Base-by-base conservation (phyloP, 768 basidiomycete genomes). In the Saitozyma sp. region DNA sequence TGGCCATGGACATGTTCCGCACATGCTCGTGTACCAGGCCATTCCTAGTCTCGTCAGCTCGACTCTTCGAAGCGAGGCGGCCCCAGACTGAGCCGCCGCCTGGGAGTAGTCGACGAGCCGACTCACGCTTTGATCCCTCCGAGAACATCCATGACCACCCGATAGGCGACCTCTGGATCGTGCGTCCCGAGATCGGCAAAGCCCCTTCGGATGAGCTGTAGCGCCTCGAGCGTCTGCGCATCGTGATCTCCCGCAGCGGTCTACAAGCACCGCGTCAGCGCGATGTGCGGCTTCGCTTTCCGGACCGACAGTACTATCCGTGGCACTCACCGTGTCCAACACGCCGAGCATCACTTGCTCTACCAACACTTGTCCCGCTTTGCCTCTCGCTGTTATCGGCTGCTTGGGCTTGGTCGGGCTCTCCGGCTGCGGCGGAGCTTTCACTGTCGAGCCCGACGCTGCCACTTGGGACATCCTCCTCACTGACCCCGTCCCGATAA, bases 61-160 rank as follows among this genome's bases (percentile, higher is more conserved):
- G 9, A 52, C 5, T 2, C 19, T 11, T 5, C 11, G 7, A 29
- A 29, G 29, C 29, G 29, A 29, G 29, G 29, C 29, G 2, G 2
- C 29, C 29, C 29, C 2, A 29, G 29, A 29, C 29, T 29, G 29
- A 29, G 29, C 29, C 29, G 29, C 29, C 29, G 29, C 16, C 53
- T 39, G 2, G 2, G 20, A n/a, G 6, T 52, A 41, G 8, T 3
- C 37, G 5, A 61, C 3, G 6, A 49, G 58, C 41, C 37, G 11
- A 84, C 90, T 65, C 78, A 93, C 93, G 92, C 90, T 77, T 95
- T 91, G 76, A 98, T 89, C 13, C 90, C 92, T 42, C 88, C 85
- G 9, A 98, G 83, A 46, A 98, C 86, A 73, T 97, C 94, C 58
- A 94, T 86, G 46, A 98, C 85, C 51, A 95, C 82, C 64, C 87